These are phyloP conservation scores for Fistulifera solaris DNA, from an alignment of 108 stramenopile species.

Conservation along the genomic window DNA sequence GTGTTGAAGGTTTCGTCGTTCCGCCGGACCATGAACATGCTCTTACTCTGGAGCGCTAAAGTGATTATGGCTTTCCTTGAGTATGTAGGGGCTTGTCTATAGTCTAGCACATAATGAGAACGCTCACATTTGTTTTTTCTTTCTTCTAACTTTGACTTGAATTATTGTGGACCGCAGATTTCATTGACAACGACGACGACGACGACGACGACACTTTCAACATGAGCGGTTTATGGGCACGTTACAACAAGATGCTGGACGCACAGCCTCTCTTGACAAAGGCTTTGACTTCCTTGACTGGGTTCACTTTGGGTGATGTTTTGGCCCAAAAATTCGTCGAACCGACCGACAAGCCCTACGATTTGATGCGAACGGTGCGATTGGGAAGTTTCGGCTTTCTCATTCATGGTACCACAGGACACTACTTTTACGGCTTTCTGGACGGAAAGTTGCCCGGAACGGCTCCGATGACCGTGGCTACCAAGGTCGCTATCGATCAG, in stretches of 20 bases:
- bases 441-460: conserved; percentile 90
- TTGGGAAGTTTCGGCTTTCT: conserved; percentile 91
- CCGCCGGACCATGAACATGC: conserved; percentile 8
- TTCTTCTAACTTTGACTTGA: neutral
- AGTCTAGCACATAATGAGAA: conserved; percentile 30
- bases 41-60: conserved; percentile 51
- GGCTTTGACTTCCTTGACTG: conserved; percentile 68
- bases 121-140: conserved; percentile 10
- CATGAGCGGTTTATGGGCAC: conserved; percentile 69
- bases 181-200: neutral
- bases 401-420: conserved; percentile 90
- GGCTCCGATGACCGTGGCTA: conserved; percentile 79
- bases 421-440: conserved; percentile 93
- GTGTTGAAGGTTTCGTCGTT: neutral
- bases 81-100: conserved; percentile 28
- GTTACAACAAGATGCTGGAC: conserved; percentile 81
- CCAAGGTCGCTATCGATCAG: conserved; percentile 90
- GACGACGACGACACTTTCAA: neutral
- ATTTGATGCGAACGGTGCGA: conserved; percentile 81
- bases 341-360: conserved; percentile 75
- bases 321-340: conserved; percentile 89
- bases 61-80: conserved; percentile 29
- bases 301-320: conserved; percentile 86
- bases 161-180: neutral
- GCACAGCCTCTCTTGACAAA: conserved; percentile 58